Evolutionary conservation across 495 filamentous ascomycete genomes (phyloP), one percentile per base, ranked within the genome.

Genomic region (Chaetomium tenue): DNA sequence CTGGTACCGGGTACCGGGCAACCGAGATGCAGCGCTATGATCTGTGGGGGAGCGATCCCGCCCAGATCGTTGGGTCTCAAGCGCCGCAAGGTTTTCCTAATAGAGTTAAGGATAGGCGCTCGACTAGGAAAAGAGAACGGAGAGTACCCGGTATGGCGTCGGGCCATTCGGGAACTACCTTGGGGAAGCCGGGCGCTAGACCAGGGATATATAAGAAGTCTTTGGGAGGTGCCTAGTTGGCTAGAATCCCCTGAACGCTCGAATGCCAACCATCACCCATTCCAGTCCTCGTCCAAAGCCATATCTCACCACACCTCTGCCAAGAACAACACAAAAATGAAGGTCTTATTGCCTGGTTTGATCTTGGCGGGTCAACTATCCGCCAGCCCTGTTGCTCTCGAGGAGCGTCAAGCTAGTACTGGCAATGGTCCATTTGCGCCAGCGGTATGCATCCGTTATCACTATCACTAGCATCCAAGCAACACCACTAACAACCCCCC

Each of bases 321-420:
- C 23, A 15, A 23, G 3, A 12, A 11, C 23, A 26, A 13, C n/a
- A 16, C 52, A 22, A 55, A 2, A 5, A 55, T 55, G 52, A 55
- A 55, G 52, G 2, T 16, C n/a, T 20, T 20, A 30, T n/a, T 55
- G 16, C 15, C 28, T 37, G 52, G 18, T 37, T 30, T 55, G 18
- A 5, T 55, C 16, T n/a, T 55, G 5, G 52, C 52, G 15, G 52
- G 52, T 12, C 52, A 37, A 3, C 18, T 30, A 33, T 55, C 52
- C 52, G 52, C 52, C 52, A 55, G 52, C 52, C 52, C 52, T 12
- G 16, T 55, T 28, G 33, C 28, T 1, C 18, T 55, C 28, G 52
- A 55, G 18, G 30, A n/a, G 52, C 52, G 52, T 13, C 52, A 55
- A 5, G 22, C 33, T 28, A 30, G 52, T 30, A 28, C 37, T 7